Evolutionary conservation across 2,329 filamentous ascomycete genomes (phyloP).

Genomic region (Clarireedia sp.): DNA sequence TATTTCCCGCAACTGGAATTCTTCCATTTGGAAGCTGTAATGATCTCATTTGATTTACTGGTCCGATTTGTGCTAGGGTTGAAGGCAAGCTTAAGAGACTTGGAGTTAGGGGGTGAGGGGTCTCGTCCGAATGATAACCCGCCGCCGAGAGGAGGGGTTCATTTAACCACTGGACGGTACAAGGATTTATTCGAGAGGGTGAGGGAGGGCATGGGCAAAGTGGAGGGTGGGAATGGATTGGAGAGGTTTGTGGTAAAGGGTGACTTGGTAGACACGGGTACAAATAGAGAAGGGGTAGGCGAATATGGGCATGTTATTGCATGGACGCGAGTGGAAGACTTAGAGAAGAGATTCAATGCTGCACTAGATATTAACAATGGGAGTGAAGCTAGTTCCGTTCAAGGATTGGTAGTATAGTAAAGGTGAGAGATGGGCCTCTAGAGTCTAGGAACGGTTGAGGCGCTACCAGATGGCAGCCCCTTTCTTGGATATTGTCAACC

Average conservation of each 20-base stretch:
- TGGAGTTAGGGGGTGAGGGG: conserved; percentile 40
- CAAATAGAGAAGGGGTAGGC: conserved; percentile 7
- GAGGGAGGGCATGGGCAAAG: conserved; percentile 19
- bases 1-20: neutral
- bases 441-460: too few species aligned
- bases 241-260: conserved; percentile 39
- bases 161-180: conserved; percentile 38
- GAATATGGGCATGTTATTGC: conserved; percentile 14
- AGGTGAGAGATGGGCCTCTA: too few species aligned
- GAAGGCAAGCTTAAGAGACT: conserved; percentile 31
- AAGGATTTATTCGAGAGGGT: conserved; percentile 36
- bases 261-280: conserved; percentile 23
- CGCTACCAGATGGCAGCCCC: too few species aligned
- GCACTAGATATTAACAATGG: too few species aligned
- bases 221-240: conserved; percentile 28
- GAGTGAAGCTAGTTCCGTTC: too few species aligned
- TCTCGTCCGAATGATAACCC: too few species aligned
- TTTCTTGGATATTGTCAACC: too few species aligned
- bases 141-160: conserved; percentile 36
- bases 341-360: neutral
- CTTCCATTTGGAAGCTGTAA: neutral
- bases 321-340: neutral
- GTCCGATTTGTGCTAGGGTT: neutral
- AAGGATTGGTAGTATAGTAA: too few species aligned
- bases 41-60: neutral